These are phyloP conservation scores for Fusarium compactum DNA, from an alignment of 2,329 filamentous ascomycete species.

Conservation along the genomic window DNA sequence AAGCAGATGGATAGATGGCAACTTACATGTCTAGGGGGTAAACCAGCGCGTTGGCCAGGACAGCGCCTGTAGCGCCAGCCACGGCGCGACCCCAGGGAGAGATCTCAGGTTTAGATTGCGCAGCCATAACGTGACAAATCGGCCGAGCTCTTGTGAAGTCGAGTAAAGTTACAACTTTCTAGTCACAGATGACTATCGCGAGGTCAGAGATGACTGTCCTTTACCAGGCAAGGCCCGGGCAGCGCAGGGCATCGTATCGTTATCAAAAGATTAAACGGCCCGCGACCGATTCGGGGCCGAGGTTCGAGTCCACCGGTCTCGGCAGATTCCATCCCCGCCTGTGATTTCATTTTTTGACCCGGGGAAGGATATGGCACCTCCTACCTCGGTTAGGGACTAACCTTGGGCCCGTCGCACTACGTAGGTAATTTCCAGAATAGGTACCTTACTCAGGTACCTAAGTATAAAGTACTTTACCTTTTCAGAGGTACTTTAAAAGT, in stretches of 20 bases:
- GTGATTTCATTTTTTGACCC: conserved; percentile 32
- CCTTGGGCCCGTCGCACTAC: no score
- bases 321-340: conserved; percentile 45
- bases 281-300: conserved; percentile 41
- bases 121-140: conserved; percentile 58
- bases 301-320: conserved; percentile 46
- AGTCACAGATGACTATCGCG: conserved; percentile 23
- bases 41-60: conserved; percentile 93
- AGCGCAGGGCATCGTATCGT: conserved; percentile 20
- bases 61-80: conserved; percentile 91
- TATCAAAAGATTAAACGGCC: conserved; percentile 40
- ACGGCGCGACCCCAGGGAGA: conserved; percentile 95
- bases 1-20: not conserved
- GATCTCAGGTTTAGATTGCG: conserved; percentile 75
- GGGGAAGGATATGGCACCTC: conserved; percentile 39
- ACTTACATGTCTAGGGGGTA: conserved; percentile 97
- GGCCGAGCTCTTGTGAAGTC: not conserved
- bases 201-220: conserved; percentile 8
- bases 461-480: no score
- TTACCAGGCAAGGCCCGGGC: conserved; percentile 10
- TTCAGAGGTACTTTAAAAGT: no score
- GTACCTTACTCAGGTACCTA: no score
- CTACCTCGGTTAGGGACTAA: conserved; percentile 47
- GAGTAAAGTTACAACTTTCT: conserved; percentile 2
- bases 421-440: not conserved